phyloP scores from a whole-genome alignment of 345 rosid species.

The Hypericum perforatum region DNA sequence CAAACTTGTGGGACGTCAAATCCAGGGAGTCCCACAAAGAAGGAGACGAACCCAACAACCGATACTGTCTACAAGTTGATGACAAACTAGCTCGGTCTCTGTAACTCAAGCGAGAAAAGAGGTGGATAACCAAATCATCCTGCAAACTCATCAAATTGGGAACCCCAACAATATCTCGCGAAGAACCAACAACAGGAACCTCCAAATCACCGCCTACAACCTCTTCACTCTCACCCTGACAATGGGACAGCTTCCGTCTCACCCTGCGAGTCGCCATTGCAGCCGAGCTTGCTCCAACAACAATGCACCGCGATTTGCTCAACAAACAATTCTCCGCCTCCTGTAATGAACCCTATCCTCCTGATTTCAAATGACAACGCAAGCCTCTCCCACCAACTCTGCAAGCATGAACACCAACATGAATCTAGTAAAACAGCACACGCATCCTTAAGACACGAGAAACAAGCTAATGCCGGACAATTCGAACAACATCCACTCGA shows the following conservation, averaged over 20 bases:
- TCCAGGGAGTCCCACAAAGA: slow-evolving; percentile 29
- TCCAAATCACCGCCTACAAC: slow-evolving; percentile 13
- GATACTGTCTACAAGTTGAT: slow-evolving; percentile 24
- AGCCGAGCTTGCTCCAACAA: too few species aligned
- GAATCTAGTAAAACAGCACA: too few species aligned
- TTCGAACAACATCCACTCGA: not conserved
- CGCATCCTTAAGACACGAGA: too few species aligned
- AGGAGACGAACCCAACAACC: slow-evolving; percentile 26
- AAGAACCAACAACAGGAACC: slow-evolving; percentile 11
- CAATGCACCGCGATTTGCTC: too few species aligned
- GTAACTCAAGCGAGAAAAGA: slow-evolving; percentile 21
- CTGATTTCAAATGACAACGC: too few species aligned
- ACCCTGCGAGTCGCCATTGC: slow-evolving; percentile 17
- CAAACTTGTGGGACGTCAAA: slow-evolving; percentile 21
- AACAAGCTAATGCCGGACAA: too few species aligned
- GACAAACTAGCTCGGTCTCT: slow-evolving; percentile 33
- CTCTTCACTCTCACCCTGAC: slow-evolving; percentile 6
- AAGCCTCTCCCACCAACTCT: too few species aligned
- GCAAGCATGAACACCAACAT: too few species aligned
- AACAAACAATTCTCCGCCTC: too few species aligned
- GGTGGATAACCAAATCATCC: slow-evolving; percentile 26
- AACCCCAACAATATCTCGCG: not conserved
- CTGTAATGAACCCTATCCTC: too few species aligned
- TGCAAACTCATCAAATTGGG: slow-evolving; percentile 32
- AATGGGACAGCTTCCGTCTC: slow-evolving; percentile 19